A percentile compares a stretch with the other conserved stretches of the same genome.
These are phyloP conservation scores for Ceratobasidium theobromae DNA, from an alignment of 1,284 basidiomycete genomes.

Conservation along the genomic window DNA sequence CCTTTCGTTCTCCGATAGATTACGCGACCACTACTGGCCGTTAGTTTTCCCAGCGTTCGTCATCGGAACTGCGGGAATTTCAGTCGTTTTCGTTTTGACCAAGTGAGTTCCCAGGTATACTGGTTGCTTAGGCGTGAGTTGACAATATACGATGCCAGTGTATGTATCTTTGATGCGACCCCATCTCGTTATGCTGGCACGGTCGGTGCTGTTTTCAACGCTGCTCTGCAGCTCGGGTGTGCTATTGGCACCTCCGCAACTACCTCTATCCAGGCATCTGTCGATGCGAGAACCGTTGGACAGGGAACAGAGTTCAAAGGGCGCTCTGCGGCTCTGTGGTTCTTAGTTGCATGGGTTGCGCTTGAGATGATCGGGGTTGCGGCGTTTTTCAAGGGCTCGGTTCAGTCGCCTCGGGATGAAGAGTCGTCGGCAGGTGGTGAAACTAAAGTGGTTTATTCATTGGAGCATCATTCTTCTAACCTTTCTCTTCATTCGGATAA, in stretches of 20 bases:
- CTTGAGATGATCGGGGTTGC: conserved; percentile 26
- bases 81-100: conserved; percentile 18
- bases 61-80: conserved; percentile 24
- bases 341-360: conserved; percentile 32
- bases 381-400: conserved; percentile 22
- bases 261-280: conserved; percentile 32
- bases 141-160: no score
- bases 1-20: conserved; percentile 47
- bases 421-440: no score
- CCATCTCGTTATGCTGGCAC: conserved; percentile 33
- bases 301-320: conserved; percentile 29
- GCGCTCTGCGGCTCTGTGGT: conserved; percentile 34
- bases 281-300: conserved; percentile 22
- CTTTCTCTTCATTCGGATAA: no score
- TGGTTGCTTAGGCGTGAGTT: no score
- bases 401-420: not conserved
- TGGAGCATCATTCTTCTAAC: no score
- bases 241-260: conserved; percentile 34
- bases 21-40: conserved; percentile 49
- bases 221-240: conserved; percentile 35
- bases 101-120: conserved; percentile 2
- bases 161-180: conserved; percentile 22
- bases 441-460: no score
- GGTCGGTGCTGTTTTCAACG: conserved; percentile 36
- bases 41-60: conserved; percentile 52